phyloP scores from a whole-genome alignment of 2,329 filamentous ascomycete species.

The Coccinonectria pachysandricola region DNA sequence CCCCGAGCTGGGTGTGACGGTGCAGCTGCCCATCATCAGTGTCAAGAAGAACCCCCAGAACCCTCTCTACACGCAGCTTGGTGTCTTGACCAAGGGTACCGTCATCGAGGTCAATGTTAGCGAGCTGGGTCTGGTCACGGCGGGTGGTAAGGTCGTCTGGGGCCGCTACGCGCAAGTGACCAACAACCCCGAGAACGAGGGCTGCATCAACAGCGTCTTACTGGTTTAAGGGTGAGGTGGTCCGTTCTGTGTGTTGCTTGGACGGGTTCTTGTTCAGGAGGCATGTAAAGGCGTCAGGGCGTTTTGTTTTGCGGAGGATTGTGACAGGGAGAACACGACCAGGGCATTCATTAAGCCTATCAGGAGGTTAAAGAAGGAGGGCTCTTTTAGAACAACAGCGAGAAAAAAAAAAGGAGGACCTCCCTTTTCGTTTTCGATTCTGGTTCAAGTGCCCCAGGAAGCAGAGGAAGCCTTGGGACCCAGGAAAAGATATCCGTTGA shows the following conservation, averaged over 20 bases:
- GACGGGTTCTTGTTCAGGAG: conserved; percentile 13
- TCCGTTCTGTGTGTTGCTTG: too few relatives aligned
- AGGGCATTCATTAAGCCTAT: too few relatives aligned
- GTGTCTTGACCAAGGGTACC: conserved; percentile 76
- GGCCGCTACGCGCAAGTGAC: conserved; percentile 57
- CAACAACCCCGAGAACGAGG: conserved; percentile 37
- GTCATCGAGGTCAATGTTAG: conserved; percentile 83
- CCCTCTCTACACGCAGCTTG: conserved; percentile 84
- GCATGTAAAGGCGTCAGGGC: conserved; percentile 19
- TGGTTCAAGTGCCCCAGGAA: too few relatives aligned
- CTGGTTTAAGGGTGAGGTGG: too few relatives aligned
- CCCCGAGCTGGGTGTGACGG: conserved; percentile 74
- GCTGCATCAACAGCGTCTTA: conserved; percentile 28
- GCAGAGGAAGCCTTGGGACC: too few relatives aligned
- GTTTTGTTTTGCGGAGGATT: too few relatives aligned
- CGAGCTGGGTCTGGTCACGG: conserved; percentile 83
- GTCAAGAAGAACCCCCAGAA: conserved; percentile 65
- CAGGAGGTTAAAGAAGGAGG: too few relatives aligned
- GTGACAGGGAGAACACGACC: too few relatives aligned
- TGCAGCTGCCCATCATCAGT: conserved; percentile 70
- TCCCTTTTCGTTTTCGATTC: too few relatives aligned
- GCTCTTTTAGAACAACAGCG: too few relatives aligned
- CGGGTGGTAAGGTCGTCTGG: conserved; percentile 89
- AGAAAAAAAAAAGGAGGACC: too few relatives aligned
- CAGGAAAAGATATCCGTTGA: too few relatives aligned